phyloP scores from a whole-genome alignment of 345 rosid species.

The Brassica nigra region DNA sequence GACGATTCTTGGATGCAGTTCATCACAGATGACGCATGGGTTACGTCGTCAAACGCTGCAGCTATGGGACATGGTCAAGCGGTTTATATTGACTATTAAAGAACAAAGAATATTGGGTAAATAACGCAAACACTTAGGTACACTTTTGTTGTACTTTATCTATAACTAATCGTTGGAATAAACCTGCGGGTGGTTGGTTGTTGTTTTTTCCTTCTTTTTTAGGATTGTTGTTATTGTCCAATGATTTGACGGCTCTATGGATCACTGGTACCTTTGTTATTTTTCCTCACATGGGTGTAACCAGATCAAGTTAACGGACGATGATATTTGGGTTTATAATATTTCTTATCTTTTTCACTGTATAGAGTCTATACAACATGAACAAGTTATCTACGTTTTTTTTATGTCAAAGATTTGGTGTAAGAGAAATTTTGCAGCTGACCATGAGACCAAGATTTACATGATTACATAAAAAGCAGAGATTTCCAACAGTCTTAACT shows the following conservation, averaged over 20 bases:
- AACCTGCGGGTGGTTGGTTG: slow-evolving; percentile 30
- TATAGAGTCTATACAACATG: neutral
- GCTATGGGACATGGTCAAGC: slow-evolving; percentile 43
- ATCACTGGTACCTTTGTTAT: neutral
- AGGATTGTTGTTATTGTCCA: too few relatives aligned
- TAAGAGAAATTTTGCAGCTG: neutral
- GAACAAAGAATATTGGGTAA: neutral
- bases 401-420: slow-evolving; percentile 21
- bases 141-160: slow-evolving; percentile 39
- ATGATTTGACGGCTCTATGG: too few relatives aligned
- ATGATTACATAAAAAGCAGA: neutral
- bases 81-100: slow-evolving; percentile 33
- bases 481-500: too few relatives aligned
- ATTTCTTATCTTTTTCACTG: neutral
- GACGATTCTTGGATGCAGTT: slow-evolving; percentile 99
- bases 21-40: slow-evolving; percentile 91
- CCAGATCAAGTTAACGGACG: slow-evolving; percentile 35
- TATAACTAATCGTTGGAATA: slow-evolving; percentile 28
- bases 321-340: neutral
- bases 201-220: neutral
- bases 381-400: slow-evolving; percentile 8
- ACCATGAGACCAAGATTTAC: neutral
- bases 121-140: neutral
- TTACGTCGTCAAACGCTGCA: slow-evolving; percentile 51
- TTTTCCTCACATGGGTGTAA: slow-evolving; percentile 39